Evolutionary conservation across 1,284 basidiomycete species (phyloP), one percentile per base, ranked within the genome.

Genomic region (Volvariella surrecta): DNA sequence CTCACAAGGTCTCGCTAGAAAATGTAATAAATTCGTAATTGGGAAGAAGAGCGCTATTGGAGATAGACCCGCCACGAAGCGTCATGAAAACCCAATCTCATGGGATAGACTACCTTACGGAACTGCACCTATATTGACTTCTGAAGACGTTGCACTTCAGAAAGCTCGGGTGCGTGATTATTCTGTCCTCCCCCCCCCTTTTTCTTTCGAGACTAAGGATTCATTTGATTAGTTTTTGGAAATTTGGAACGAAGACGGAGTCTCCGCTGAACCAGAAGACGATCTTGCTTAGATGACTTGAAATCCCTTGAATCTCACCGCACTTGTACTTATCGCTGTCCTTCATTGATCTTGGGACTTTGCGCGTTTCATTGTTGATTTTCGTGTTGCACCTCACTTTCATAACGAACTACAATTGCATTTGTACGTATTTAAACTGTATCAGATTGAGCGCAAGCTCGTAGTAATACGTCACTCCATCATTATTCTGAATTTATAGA

Each of bases 41-140:
- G 86, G 86, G 17, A 95, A 94, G 72, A 95, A 94, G 63, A 87
- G 79, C 43, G 76, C 83, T 0, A 56, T 83, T 2, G 91, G 90
- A 1, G 92, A 96, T 59, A 85, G 80, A 56, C 73, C 86, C n/a
- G 83, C 80, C 1, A 60, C 68, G 3, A 78, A 75, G 50, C 74
- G 76, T 15, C 70, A 81, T 52, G 77, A 82, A 9, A 64, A 68
- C 28, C 68, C 76, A 1, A 70, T 89, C 37, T 68, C 72, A 13
- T 91, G 88, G 84, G 73, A 79, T 11, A 73, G 82, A 18, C 58
- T 90, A 42, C 75, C 81, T 1, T 88, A 75, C 53, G 84, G 82
- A 1, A 70, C 64, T 13, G 57, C 56, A 18, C 72, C 77, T 1
- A 65, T 89, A 19, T 52, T 74, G n/a, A 79, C 76, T 3, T 66